Evolutionary conservation across 2,329 filamentous ascomycete species (phyloP).

Genomic region (Calonectria hawksworthii): DNA sequence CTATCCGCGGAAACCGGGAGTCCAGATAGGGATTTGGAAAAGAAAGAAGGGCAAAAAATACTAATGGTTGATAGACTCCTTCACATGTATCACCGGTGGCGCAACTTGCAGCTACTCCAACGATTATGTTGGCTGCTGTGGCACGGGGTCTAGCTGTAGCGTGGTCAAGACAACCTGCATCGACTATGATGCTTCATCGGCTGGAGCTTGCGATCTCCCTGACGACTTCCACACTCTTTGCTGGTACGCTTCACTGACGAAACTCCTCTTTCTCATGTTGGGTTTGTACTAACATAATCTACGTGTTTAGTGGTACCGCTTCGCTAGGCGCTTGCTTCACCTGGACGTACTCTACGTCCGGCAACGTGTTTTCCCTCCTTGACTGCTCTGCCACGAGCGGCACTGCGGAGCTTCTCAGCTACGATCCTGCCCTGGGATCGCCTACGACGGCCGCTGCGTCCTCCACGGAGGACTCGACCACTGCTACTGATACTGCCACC

Average conservation of each 20-base stretch:
- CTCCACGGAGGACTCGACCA: background rate
- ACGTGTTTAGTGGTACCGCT: conserved; percentile 28
- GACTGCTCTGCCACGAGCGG: conserved; percentile 46
- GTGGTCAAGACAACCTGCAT: conserved; percentile 51
- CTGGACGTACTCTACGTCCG: conserved; percentile 45
- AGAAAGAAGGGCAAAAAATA: background rate
- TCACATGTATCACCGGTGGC: conserved; percentile 45
- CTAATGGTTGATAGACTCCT: conserved; percentile 38
- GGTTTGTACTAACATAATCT: conserved; percentile 19
- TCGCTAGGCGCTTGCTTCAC: conserved; percentile 45
- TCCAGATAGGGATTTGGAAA: background rate
- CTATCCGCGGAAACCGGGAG: background rate
- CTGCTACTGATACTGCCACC: background rate
- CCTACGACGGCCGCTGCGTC: conserved; percentile 24
- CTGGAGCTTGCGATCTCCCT: conserved; percentile 44
- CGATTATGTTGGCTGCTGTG: conserved; percentile 51
- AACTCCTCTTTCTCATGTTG: background rate
- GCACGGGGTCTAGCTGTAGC: conserved; percentile 45
- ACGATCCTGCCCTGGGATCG: conserved; percentile 44
- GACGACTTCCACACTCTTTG: conserved; percentile 52
- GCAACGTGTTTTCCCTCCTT: conserved; percentile 42
- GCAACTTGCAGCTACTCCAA: conserved; percentile 45
- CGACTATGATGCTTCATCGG: conserved; percentile 44
- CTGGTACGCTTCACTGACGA: conserved; percentile 46
- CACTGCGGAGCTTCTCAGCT: conserved; percentile 46